These are phyloP conservation scores for Vigna radiata DNA, from an alignment of 306 rosid species.

Conservation along the genomic window DNA sequence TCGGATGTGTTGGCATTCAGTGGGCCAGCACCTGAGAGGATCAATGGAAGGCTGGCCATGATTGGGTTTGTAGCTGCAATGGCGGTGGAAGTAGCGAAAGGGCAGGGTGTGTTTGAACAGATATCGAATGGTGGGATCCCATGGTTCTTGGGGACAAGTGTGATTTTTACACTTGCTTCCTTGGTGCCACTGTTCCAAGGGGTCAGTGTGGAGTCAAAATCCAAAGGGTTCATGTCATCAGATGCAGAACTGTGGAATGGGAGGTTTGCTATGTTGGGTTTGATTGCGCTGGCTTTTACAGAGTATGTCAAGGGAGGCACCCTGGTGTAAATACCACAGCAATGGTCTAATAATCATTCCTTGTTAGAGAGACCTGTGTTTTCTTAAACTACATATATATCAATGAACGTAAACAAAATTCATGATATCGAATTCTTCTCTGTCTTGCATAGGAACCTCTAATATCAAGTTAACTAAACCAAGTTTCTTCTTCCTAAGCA, in stretches of 20 bases:
- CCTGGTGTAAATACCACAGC: slow-evolving; percentile 46
- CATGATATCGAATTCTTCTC: not conserved
- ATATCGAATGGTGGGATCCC: slow-evolving; percentile 70
- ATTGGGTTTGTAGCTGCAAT: slow-evolving; percentile 80
- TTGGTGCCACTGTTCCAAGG: slow-evolving; percentile 73
- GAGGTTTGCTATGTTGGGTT: slow-evolving; percentile 86
- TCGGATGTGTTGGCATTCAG: slow-evolving; percentile 68
- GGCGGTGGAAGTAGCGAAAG: slow-evolving; percentile 69
- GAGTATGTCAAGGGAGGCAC: slow-evolving; percentile 78
- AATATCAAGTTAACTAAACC: no score
- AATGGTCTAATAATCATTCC: not conserved
- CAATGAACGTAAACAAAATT: not conserved
- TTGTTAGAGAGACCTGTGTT: not conserved
- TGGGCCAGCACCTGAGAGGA: slow-evolving; percentile 94
- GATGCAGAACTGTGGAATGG: slow-evolving; percentile 89
- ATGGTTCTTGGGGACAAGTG: slow-evolving; percentile 69
- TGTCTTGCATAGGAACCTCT: not conserved
- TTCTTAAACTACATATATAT: not conserved
- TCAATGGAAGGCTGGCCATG: slow-evolving; percentile 92
- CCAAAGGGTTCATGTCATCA: slow-evolving; percentile 63
- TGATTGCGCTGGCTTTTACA: slow-evolving; percentile 72
- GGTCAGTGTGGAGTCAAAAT: slow-evolving; percentile 73
- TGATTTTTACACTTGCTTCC: slow-evolving; percentile 68
- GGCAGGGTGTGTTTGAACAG: slow-evolving; percentile 70
- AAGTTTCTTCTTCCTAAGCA: no score